These are phyloP conservation scores for Lodderomyces orthopsilosis DNA, from an alignment of 1,139 yeast genomes.

Conservation along the genomic window DNA sequence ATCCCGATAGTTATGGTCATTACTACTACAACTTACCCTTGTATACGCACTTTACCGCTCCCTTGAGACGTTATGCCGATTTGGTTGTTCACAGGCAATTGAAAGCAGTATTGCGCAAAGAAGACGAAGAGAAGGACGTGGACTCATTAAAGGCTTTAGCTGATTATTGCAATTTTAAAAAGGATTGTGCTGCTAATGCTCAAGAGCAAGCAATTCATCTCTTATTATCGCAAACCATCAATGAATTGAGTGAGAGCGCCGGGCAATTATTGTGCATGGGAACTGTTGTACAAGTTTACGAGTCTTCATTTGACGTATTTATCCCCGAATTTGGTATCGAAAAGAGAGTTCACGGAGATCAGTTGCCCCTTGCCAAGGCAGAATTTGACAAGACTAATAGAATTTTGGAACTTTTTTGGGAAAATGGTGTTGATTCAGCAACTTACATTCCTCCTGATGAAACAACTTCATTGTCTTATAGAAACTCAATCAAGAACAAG, in stretches of 20 bases:
- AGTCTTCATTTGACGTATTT: conserved; percentile 91
- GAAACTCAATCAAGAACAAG: conserved; percentile 76
- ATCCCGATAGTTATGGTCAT: conserved; percentile 74
- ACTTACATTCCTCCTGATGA: conserved; percentile 90
- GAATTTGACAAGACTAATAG: conserved; percentile 76
- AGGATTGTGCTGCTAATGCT: conserved; percentile 89
- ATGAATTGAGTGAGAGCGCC: conserved; percentile 69
- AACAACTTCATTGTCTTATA: conserved; percentile 68
- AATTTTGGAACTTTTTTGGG: conserved; percentile 85
- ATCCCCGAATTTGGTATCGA: conserved; percentile 96
- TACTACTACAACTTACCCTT: conserved; percentile 79
- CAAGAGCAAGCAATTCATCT: conserved; percentile 95
- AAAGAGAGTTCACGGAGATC: conserved; percentile 97
- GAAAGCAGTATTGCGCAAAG: conserved; percentile 55
- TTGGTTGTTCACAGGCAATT: conserved; percentile 90
- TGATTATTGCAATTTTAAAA: conserved; percentile 92
- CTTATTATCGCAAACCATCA: conserved; percentile 77
- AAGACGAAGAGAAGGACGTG: conserved; percentile 39
- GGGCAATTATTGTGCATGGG: conserved; percentile 87
- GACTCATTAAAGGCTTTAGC: conserved; percentile 78
- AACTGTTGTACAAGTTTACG: conserved; percentile 87
- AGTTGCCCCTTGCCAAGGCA: conserved; percentile 86
- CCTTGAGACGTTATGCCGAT: conserved; percentile 89
- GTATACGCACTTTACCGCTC: conserved; percentile 92
- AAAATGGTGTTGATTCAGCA: conserved; percentile 85